Base-by-base conservation (phyloP, 2,329 filamentous ascomycete genomes). In the Onygena corvina region DNA sequence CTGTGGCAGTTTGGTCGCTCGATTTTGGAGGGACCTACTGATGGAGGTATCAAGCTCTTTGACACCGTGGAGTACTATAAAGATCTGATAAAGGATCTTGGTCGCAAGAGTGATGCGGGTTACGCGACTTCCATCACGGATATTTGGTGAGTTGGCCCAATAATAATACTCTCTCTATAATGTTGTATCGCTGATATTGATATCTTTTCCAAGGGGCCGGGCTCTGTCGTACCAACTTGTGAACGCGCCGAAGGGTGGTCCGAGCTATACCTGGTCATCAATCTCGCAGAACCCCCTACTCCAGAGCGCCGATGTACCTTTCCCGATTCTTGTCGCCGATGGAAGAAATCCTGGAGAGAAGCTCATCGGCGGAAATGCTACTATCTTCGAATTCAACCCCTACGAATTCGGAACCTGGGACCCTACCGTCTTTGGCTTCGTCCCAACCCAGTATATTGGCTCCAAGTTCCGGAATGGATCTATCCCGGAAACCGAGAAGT, bases 161-260 rank as follows among this genome's bases (percentile, higher is more conserved):
- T 7, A 25, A 2, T 23, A 14, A 11, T 38, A 12, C 20, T 36
- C 11, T n/a, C 4, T 20, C 29, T 23, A 42, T 8, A 21, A n/a
- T 45, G 36, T 9, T 25, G 14, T 34, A 12, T 49, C 51, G 30
- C 51, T 50, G 30, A 47, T 2, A 4, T 12, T 9, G 38, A 14
- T 53, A 18, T 38, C n/a, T n/a, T n/a, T n/a, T n/a, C n/a, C n/a
- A n/a, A 62, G 61, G 72, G 86, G 85, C 23, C 83, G 88, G 51
- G 85, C 85, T 42, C 74, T 94, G n/a, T 82, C 82, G 1, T 93
- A 84, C 66, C 88, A 94, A 67, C 76, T 94, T 44, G 76, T 94
- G 61, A 84, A 90, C 61, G 83, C 78, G 4, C 75, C 74, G 1
- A 68, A 84, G 53, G 89, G 88, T 33, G 88, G 86, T 0, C 79